Conservation (phyloP, 2,329 filamentous ascomycete species). For the Cercospora sp. region DNA sequence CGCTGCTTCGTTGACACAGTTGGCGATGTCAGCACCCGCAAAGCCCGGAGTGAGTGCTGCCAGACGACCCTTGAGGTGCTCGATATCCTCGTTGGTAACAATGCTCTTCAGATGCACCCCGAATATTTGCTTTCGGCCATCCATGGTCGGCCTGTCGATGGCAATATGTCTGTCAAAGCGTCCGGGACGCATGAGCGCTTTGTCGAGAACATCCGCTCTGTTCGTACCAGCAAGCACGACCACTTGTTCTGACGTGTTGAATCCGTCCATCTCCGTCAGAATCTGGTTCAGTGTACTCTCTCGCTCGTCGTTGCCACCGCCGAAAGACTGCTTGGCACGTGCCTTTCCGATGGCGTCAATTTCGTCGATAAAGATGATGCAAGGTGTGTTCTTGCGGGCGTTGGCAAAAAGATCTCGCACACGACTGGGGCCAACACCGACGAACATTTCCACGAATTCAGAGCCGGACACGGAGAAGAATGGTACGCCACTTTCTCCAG, state of each 20-base stretch:
- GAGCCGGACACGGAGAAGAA: slow-evolving; percentile 99
- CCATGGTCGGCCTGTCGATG: slow-evolving; percentile 95
- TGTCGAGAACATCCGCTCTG: slow-evolving; percentile 89
- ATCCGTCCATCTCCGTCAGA: slow-evolving; percentile 98
- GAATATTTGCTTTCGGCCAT: slow-evolving; percentile 94
- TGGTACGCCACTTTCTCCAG: slow-evolving; percentile 92
- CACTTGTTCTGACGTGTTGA: slow-evolving; percentile 95
- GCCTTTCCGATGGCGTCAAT: slow-evolving; percentile 97
- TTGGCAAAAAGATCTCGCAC: slow-evolving; percentile 93
- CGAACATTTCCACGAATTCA: slow-evolving; percentile 99
- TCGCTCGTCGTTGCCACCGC: slow-evolving; percentile 93
- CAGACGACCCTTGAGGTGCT: slow-evolving; percentile 83
- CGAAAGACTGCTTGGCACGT: slow-evolving; percentile 77
- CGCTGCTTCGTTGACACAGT: slow-evolving; percentile 96
- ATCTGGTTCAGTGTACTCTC: slow-evolving; percentile 98
- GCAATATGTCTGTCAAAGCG: slow-evolving; percentile 96
- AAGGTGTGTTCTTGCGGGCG: slow-evolving; percentile 92
- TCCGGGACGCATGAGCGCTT: slow-evolving; percentile 92
- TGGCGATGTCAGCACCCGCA: slow-evolving; percentile 96
- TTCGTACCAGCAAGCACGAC: slow-evolving; percentile 97
- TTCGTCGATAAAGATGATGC: slow-evolving; percentile 99
- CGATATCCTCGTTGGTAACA: slow-evolving; percentile 85
- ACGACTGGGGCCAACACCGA: slow-evolving; percentile 93
- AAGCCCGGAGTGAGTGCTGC: slow-evolving; percentile 94
- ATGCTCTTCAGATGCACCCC: slow-evolving; percentile 92